Base-by-base conservation (phyloP, 192 early-diverging fungal genomes). In the Mortierella alpina region DNA sequence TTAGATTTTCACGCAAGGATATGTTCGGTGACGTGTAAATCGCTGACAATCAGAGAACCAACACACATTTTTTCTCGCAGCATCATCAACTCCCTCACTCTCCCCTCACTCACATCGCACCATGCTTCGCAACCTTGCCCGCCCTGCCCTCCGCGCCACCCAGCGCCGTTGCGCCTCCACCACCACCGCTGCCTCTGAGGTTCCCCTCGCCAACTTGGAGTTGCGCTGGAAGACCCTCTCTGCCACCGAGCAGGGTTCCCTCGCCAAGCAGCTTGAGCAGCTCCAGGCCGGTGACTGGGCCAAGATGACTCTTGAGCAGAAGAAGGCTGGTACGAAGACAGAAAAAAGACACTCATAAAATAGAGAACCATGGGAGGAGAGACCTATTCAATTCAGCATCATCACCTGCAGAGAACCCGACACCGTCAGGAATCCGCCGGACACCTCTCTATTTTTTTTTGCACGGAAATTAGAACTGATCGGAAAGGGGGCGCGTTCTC, bases 201-300 rank as follows among this genome's bases (percentile, higher is more conserved):
- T 86, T 56, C 71, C 88, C 39, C 77, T 90, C 72, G 53, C 83
- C 66, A 88, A 90, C 82, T 56, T 90, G 41, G 84, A 88, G 68
- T 68, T 84, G 79, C 82, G 84, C 84, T 85, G 90, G 93, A 86
- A 89, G 90, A 78, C 91, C 80, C 73, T 90, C 80, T 85, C 93
- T 80, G 75, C 83, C 82, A 86, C 88, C 67, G 95, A 97, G 85
- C 94, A 97, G 88, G 86, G 85, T 65, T 91, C 93, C 63, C 90
- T 97, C 62, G 84, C 93, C 65, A 94, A 92, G 75, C 80, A 87
- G 49, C 89, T 99, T 40, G 88, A 88, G 70, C 93, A 93, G 82
- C 88, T 86, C 70, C 95, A 98, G 90, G 96, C 96, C 89, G 93
- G 89, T 55, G 96, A 99, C 89, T 99, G 98, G 98, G 94, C 94